Evolutionary conservation across 78 protist species (phyloP), one percentile per base, ranked within the genome.

Genomic region (Dictyostelium capitatum): DNA sequence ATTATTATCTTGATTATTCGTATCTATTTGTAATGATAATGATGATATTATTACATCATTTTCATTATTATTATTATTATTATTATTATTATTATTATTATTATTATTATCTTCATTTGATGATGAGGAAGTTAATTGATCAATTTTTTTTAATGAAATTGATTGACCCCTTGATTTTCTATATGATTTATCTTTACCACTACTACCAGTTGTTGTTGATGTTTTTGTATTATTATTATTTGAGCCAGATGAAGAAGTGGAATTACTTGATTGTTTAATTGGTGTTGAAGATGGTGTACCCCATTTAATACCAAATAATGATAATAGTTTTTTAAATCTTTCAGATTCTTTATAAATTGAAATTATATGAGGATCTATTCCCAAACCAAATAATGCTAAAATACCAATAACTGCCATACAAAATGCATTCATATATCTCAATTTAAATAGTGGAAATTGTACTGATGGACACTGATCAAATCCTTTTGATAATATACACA

Each of bases 361-460:
- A 20, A 72, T 51, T 6, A 46, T 9, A 19, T 28, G n/a, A 17
- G 79, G 79, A 46, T 72, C 79, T 20, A 72, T 72, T 8, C 56
- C 54, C 3, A 72, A 72, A 1, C 50, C 50, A 43, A 72, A n/a
- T n/a, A 72, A n/a, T 9, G 25, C 50, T 7, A 32, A 23, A 69
- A 69, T 37, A 72, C 79, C 79, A 72, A 43, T 72, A n/a, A 72
- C 43, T 41, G 79, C 79, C 79, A 72, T 72, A n/a, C 54, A 41
- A 20, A 72, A 7, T 3, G 46, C 50, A 72, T 72, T 72, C 3
- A 72, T 10, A 43, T 72, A 72, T 41, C 79, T 46, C 9, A 72
- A n/a, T 17, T 20, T 15, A 72, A 41, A 72, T 14, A 19, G 37
- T 19, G 50, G 50, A 8, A 72, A 72, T 72, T n/a, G 23, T 20